Evolutionary conservation across 805 yeast genomes (phyloP), one percentile per base, ranked within the genome.

Genomic region (Ogataea nonfermentans): DNA sequence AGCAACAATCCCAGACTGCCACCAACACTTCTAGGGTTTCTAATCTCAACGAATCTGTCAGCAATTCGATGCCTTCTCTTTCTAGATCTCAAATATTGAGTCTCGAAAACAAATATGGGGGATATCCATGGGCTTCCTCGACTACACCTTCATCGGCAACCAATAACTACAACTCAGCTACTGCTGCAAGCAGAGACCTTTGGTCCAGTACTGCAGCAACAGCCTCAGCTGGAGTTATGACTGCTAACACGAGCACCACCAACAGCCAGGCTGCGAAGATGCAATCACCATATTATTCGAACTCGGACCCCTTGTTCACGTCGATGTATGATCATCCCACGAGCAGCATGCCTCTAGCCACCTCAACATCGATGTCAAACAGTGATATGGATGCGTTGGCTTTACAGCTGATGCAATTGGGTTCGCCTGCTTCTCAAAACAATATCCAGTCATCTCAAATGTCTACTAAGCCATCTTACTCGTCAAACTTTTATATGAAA

Each of bases 351-450:
- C 55, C 32, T 12, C 39, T 19, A 37, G 37, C 48, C 4, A 36
- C 38, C 5, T 22, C 46, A 4, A 41, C 48, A 3, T 33, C 46
- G 9, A 24, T 48, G 24, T 34, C 51, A 12, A 52, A 41, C 32
- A 51, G 47, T 22, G 61, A 56, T 33, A 54, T 56, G 48, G 62
- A 56, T 34, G 49, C 55, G n/a, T 37, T 57, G 40, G 47, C 61
- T 6, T 42, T 46, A 23, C 62, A 57, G 29, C 34, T 56, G 35
- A 37, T 57, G 53, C 52, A 54, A n/a, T 29, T 57, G 37, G 44
- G 48, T 27, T 26, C 51, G 8, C 43, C 48, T 10, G 38, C 45
- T 15, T 26, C 49, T 11, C 29, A 44, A 1, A 12, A 41, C 9
- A 41, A 29, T 23, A 20, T 36, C 6, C 47, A 46, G 14, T 10